Evolutionary conservation across 2,329 filamentous ascomycete species (phyloP).

Genomic region (Hypoxylon sp.): DNA sequence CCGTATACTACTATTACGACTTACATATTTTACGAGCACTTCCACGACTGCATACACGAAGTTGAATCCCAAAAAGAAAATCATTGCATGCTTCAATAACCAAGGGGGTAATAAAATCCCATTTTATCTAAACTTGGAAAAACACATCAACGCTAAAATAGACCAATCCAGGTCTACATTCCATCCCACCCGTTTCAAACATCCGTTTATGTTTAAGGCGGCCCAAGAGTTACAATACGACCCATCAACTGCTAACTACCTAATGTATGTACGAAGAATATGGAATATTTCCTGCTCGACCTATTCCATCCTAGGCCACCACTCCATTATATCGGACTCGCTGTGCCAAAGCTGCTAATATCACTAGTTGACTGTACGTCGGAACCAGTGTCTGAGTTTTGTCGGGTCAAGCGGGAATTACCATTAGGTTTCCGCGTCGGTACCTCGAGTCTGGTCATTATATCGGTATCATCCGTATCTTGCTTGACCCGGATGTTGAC

Average conservation of each 20-base stretch:
- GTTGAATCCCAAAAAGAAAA: neutral
- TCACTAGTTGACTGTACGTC: conserved; percentile 53
- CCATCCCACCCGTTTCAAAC: conserved; percentile 1
- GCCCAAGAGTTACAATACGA: conserved; percentile 25
- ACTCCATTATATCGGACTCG: conserved; percentile 50
- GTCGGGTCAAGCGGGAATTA: conserved; percentile 47
- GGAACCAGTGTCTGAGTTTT: conserved; percentile 53
- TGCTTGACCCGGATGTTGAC: conserved; percentile 63
- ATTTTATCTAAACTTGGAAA: conserved; percentile 13
- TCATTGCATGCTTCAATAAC: conserved; percentile 2
- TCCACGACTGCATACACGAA: neutral
- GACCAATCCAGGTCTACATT: conserved; percentile 11
- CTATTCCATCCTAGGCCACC: conserved; percentile 29
- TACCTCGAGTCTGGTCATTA: conserved; percentile 56
- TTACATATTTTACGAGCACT: neutral
- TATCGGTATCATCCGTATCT: conserved; percentile 52
- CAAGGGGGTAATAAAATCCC: neutral
- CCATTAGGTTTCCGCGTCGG: conserved; percentile 51
- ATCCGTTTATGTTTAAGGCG: conserved; percentile 5
- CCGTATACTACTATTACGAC: neutral
- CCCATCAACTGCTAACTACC: conserved; percentile 31
- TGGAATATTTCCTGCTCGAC: conserved; percentile 5
- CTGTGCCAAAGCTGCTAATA: conserved; percentile 52
- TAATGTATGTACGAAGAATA: conserved; percentile 23
- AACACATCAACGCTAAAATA: conserved; percentile 9